A percentile compares a stretch with the other conserved stretches of the same genome.
Evolutionary conservation across 441 rosid species (phyloP).

Genomic region (Daphne laureola): DNA sequence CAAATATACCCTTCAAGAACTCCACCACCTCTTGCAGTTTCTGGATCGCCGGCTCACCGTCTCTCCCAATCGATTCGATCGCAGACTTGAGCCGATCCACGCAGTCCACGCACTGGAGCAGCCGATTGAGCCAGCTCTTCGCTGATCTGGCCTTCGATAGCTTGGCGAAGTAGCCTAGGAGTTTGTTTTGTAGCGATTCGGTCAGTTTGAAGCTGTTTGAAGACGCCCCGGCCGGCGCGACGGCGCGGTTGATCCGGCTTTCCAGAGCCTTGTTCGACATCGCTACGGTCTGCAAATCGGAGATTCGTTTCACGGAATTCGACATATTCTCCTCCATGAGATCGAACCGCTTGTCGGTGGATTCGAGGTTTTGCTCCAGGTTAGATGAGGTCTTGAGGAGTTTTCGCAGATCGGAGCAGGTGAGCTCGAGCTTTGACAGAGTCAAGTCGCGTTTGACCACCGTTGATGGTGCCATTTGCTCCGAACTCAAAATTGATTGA

Average conservation of each 20-base stretch:
- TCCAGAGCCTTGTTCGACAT: slow-evolving; percentile 52
- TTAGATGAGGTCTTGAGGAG: slow-evolving; percentile 27
- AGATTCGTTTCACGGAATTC: slow-evolving; percentile 31
- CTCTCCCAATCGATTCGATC: slow-evolving; percentile 27
- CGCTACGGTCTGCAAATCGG: slow-evolving; percentile 47
- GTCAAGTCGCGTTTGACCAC: slow-evolving; percentile 20
- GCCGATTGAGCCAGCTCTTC: slow-evolving; percentile 25
- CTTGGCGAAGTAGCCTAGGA: slow-evolving; percentile 28
- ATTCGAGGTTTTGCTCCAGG: slow-evolving; percentile 26
- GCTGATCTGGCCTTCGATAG: slow-evolving; percentile 19
- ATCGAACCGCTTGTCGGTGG: slow-evolving; percentile 35
- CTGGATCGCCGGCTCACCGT: slow-evolving; percentile 54
- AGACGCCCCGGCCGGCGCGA: slow-evolving; percentile 38
- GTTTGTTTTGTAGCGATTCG: slow-evolving; percentile 36
- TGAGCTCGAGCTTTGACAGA: slow-evolving; percentile 24
- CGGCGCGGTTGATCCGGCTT: slow-evolving; percentile 49
- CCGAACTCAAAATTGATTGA: no score
- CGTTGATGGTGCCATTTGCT: slow-evolving; percentile 15
- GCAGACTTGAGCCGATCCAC: slow-evolving; percentile 34
- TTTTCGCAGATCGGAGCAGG: slow-evolving; percentile 34
- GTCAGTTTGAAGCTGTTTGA: slow-evolving; percentile 38
- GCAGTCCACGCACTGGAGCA: slow-evolving; percentile 34
- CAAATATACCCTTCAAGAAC: no score
- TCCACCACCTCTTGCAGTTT: slow-evolving; percentile 68
- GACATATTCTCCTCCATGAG: slow-evolving; percentile 29